Evolutionary conservation across 345 rosid species (phyloP).

Genomic region (Bruguiera sexangula): DNA sequence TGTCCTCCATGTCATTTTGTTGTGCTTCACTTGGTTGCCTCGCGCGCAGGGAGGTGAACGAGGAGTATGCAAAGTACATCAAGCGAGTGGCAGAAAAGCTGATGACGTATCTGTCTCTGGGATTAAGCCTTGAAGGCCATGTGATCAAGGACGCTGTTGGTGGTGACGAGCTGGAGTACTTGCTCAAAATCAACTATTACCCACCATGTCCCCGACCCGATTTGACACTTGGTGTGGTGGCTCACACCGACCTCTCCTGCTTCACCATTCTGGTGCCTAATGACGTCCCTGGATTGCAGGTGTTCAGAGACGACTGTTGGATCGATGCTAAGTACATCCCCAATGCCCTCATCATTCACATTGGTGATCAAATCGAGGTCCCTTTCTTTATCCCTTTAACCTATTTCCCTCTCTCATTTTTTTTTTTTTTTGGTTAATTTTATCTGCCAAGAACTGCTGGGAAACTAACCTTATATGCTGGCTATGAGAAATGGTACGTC

Average conservation of each 20-base stretch:
- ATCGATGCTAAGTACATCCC: conserved; percentile 65
- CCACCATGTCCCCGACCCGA: conserved; percentile 94
- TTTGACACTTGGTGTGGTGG: conserved; percentile 66
- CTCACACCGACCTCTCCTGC: conserved; percentile 78
- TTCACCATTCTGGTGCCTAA: conserved; percentile 79
- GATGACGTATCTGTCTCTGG: conserved; percentile 44
- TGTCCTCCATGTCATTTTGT: too few relatives aligned
- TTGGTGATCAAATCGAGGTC: conserved; percentile 93
- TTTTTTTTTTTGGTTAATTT: neutral
- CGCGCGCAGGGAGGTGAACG: conserved; percentile 56
- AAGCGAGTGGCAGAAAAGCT: conserved; percentile 51
- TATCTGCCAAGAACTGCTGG: too few relatives aligned
- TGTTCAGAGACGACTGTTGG: conserved; percentile 65
- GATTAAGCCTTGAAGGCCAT: conserved; percentile 52
- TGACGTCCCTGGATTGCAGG: conserved; percentile 83
- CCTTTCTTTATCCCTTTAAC: neutral
- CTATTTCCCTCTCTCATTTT: too few relatives aligned
- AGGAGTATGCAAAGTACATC: conserved; percentile 55
- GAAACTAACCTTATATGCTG: too few relatives aligned
- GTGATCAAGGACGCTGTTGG: conserved; percentile 55
- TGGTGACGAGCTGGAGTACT: conserved; percentile 54
- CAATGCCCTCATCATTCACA: conserved; percentile 64
- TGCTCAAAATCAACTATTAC: conserved; percentile 80
- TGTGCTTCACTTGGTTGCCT: too few relatives aligned
- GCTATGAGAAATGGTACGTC: too few relatives aligned